A percentile compares a stretch with the other conserved stretches of the same genome.
These are phyloP conservation scores for Ascomycota sp. DNA, from an alignment of 2,329 filamentous ascomycete species.

Conservation along the genomic window DNA sequence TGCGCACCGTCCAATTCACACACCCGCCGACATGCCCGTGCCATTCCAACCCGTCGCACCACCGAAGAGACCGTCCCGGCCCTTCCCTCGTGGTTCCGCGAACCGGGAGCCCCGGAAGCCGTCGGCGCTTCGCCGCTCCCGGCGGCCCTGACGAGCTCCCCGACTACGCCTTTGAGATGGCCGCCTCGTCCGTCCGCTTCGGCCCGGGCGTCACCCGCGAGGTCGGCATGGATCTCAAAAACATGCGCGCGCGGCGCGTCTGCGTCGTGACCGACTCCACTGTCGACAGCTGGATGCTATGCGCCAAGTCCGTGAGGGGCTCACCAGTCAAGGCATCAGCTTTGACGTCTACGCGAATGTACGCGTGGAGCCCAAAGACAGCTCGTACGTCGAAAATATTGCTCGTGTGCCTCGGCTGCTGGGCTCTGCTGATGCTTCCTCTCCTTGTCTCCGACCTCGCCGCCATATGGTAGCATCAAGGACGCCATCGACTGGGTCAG, in stretches of 20 bases:
- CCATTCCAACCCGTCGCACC: conserved; percentile 71
- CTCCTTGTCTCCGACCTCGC: no score
- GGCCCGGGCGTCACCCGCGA: conserved; percentile 85
- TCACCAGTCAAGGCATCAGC: conserved; percentile 57
- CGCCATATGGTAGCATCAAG: conserved; percentile 38
- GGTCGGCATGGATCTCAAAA: conserved; percentile 93
- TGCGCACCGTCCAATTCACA: conserved; percentile 78
- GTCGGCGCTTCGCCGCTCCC: conserved; percentile 50
- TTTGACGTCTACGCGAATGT: conserved; percentile 69
- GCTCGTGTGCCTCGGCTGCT: background rate
- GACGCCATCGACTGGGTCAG: conserved; percentile 79
- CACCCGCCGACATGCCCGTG: conserved; percentile 81
- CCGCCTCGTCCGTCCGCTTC: conserved; percentile 82
- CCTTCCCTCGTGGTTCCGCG: conserved; percentile 31
- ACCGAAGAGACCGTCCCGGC: conserved; percentile 31
- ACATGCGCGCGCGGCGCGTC: conserved; percentile 71
- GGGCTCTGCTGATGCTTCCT: background rate
- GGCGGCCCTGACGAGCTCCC: conserved; percentile 42
- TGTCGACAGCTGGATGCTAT: conserved; percentile 69
- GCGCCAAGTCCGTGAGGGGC: conserved; percentile 66
- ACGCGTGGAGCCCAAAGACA: conserved; percentile 83
- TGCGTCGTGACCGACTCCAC: conserved; percentile 80
- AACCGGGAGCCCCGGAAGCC: conserved; percentile 13
- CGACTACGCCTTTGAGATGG: conserved; percentile 98
- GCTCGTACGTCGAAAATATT: conserved; percentile 36